Conservation (phyloP, 2,329 filamentous ascomycete species). For the Trichoderma sp. region DNA sequence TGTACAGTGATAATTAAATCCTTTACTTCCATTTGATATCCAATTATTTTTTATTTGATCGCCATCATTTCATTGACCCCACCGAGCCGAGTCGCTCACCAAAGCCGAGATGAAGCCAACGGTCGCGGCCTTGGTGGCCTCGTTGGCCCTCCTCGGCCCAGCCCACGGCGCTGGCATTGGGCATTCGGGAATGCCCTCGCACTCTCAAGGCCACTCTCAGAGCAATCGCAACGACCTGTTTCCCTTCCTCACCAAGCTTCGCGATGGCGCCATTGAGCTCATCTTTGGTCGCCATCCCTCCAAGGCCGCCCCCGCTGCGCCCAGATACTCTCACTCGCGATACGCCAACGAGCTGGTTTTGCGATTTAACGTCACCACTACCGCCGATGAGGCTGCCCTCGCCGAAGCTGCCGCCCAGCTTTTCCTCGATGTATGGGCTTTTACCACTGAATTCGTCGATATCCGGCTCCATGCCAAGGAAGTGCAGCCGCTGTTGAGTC, state of each 20-base stretch:
- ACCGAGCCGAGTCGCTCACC: slow-evolving; percentile 22
- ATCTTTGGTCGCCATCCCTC: slow-evolving; percentile 50
- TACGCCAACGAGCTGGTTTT: slow-evolving; percentile 86
- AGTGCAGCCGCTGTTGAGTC: slow-evolving; percentile 73
- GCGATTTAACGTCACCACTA: slow-evolving; percentile 76
- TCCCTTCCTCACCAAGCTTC: slow-evolving; percentile 52
- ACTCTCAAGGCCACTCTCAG: not conserved
- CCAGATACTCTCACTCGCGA: slow-evolving; percentile 41
- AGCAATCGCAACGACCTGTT: slow-evolving; percentile 36
- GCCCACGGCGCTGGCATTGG: slow-evolving; percentile 36
- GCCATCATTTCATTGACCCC: slow-evolving; percentile 1
- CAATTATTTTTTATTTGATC: not conserved
- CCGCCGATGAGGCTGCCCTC: slow-evolving; percentile 68
- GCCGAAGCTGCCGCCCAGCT: slow-evolving; percentile 72
- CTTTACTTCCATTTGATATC: not conserved
- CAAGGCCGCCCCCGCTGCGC: slow-evolving; percentile 29
- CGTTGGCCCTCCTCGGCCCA: slow-evolving; percentile 31
- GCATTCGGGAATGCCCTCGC: slow-evolving; percentile 27
- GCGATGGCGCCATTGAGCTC: slow-evolving; percentile 51
- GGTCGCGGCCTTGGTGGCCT: slow-evolving; percentile 23
- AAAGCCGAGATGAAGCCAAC: slow-evolving; percentile 29
- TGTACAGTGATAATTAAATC: not conserved
- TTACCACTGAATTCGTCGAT: slow-evolving; percentile 79
- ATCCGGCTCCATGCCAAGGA: slow-evolving; percentile 76
- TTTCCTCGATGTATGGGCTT: slow-evolving; percentile 89